These are phyloP conservation scores for Strigomonas culicis DNA, from an alignment of 208 protist species.

Conservation along the genomic window DNA sequence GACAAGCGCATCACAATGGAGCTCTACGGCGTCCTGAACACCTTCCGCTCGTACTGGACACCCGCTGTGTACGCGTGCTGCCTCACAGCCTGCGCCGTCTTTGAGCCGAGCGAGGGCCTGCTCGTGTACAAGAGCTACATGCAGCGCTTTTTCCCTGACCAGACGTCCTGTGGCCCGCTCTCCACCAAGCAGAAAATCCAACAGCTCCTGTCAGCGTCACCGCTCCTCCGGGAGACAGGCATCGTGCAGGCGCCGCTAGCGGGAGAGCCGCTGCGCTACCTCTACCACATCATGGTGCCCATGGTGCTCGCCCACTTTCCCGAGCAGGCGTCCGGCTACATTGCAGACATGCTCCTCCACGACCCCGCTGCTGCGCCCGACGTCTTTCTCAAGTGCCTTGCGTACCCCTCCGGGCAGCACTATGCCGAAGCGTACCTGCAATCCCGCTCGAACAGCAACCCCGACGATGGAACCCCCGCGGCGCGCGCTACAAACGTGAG, in stretches of 20 bases:
- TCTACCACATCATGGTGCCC: constrained; percentile 79
- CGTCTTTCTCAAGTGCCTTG: constrained; percentile 64
- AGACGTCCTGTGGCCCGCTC: not conserved
- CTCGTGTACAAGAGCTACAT: constrained; percentile 51
- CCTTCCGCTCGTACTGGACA: constrained; percentile 56
- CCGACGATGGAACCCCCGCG: not conserved
- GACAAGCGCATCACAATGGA: constrained; percentile 35
- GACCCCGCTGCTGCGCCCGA: constrained; percentile 55
- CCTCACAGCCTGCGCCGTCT: constrained; percentile 51
- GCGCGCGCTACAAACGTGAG: constrained; percentile 2
- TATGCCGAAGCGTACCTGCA: constrained; percentile 27
- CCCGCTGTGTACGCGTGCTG: constrained; percentile 67
- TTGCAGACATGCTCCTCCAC: constrained; percentile 55
- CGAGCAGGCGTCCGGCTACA: constrained; percentile 25
- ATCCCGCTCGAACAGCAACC: not conserved
- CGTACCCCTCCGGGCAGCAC: constrained; percentile 23
- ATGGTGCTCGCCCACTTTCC: constrained; percentile 50
- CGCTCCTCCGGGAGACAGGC: constrained; percentile 20
- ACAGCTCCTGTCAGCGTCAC: constrained; percentile 23
- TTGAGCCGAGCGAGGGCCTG: constrained; percentile 46
- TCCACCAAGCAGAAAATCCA: constrained; percentile 3
- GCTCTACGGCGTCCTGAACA: constrained; percentile 39
- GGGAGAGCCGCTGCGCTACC: constrained; percentile 33
- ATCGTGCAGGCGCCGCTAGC: constrained; percentile 6
- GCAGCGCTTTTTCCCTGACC: not conserved